These are phyloP conservation scores for Thermothielavioides terrestris DNA, from an alignment of 495 filamentous ascomycete species.

Conservation along the genomic window DNA sequence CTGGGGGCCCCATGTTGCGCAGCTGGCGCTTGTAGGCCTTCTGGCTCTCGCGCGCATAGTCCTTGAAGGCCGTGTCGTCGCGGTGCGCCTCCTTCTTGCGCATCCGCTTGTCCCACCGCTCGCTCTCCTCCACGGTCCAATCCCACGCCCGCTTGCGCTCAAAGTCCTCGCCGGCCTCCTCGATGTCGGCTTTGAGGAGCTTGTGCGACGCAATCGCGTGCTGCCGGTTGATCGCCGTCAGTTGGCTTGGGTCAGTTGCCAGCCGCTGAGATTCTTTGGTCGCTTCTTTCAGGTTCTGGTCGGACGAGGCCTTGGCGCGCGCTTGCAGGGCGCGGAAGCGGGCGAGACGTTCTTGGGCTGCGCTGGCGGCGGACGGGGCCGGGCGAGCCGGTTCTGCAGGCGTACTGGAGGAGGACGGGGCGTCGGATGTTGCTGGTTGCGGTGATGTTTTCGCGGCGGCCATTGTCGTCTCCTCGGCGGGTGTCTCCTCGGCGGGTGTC, in stretches of 20 bases:
- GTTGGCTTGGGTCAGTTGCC: slow-evolving; percentile 61
- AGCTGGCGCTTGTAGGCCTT: slow-evolving; percentile 94
- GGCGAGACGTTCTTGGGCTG: slow-evolving; percentile 46
- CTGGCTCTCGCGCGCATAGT: slow-evolving; percentile 75
- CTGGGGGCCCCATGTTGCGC: slow-evolving; percentile 52
- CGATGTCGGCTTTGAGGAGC: slow-evolving; percentile 81
- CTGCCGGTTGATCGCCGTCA: slow-evolving; percentile 65
- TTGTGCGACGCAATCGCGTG: slow-evolving; percentile 85
- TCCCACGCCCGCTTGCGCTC: slow-evolving; percentile 98
- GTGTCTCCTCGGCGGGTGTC: slow-evolving; percentile 9
- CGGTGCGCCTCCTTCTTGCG: slow-evolving; percentile 76
- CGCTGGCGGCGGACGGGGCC: slow-evolving; percentile 7
- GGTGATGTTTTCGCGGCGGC: slow-evolving; percentile 7
- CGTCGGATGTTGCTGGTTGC: slow-evolving; percentile 3
- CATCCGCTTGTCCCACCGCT: slow-evolving; percentile 85
- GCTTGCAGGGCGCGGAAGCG: slow-evolving; percentile 81
- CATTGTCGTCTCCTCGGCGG: slow-evolving; percentile 4
- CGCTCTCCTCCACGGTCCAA: slow-evolving; percentile 90
- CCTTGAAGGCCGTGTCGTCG: slow-evolving; percentile 81
- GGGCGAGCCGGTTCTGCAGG: slow-evolving; percentile 7
- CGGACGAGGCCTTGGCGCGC: slow-evolving; percentile 68
- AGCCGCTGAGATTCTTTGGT: slow-evolving; percentile 74
- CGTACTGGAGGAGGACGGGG: slow-evolving; percentile 1
- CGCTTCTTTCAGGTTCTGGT: slow-evolving; percentile 76
- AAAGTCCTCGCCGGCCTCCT: slow-evolving; percentile 80